Evolutionary conservation across 2,329 filamentous ascomycete species (phyloP).

Genomic region (Cyphellophora attinorum): DNA sequence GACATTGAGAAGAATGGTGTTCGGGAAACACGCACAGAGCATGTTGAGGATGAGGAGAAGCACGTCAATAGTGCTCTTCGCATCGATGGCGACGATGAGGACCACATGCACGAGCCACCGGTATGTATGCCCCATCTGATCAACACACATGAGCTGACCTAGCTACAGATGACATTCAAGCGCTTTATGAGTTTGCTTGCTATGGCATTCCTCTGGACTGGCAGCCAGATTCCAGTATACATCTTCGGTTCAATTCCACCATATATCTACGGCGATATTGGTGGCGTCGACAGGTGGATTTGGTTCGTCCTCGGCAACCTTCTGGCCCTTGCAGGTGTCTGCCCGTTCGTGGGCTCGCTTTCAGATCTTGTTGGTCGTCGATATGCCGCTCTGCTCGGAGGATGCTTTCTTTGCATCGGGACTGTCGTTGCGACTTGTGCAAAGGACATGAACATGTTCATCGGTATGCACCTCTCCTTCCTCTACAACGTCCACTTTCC

Average conservation of each 20-base stretch:
- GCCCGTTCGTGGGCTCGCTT: constrained; percentile 56
- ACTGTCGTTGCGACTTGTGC: constrained; percentile 51
- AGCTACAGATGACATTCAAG: constrained; percentile 13
- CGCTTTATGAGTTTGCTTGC: constrained; percentile 41
- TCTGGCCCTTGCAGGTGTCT: constrained; percentile 46
- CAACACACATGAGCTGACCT: background rate
- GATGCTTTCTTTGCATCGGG: constrained; percentile 44
- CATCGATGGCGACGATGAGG: constrained; percentile 10
- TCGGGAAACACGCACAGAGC: background rate
- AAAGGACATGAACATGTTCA: constrained; percentile 48
- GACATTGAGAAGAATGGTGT: background rate
- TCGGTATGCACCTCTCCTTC: constrained; percentile 5
- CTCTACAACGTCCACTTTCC: background rate
- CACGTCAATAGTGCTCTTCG: constrained; percentile 4
- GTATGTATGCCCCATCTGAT: background rate
- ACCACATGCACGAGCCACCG: constrained; percentile 11
- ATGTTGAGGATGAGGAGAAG: background rate
- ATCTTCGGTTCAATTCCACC: constrained; percentile 42
- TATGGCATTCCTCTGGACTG: constrained; percentile 54
- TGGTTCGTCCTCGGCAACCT: constrained; percentile 50
- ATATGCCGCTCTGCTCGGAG: constrained; percentile 49
- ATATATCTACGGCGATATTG: constrained; percentile 51
- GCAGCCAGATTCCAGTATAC: constrained; percentile 50
- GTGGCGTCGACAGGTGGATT: constrained; percentile 49
- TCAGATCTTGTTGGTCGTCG: constrained; percentile 55